A percentile compares a stretch with the other conserved stretches of the same genome.
Conservation (phyloP, 1,139 yeast genomes). For the Hansenula lynferdii region DNA sequence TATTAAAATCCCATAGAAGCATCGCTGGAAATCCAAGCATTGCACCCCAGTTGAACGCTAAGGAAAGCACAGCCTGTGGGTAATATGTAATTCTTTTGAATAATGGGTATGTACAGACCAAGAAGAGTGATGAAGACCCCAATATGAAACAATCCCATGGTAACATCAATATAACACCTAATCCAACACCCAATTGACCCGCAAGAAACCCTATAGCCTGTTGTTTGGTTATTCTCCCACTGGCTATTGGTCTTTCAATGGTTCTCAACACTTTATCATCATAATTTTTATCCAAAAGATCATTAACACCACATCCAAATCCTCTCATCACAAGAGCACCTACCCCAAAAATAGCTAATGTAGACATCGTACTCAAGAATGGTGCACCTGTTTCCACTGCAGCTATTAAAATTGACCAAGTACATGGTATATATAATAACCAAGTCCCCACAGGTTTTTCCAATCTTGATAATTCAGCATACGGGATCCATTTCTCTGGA, state of each 20-base stretch:
- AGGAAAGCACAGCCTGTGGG: slow-evolving; percentile 80
- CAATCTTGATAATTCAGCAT: slow-evolving; percentile 84
- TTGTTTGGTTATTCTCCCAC: slow-evolving; percentile 68
- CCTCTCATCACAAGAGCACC: slow-evolving; percentile 95
- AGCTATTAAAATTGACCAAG: slow-evolving; percentile 61
- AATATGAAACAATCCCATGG: slow-evolving; percentile 80
- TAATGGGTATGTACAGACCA: slow-evolving; percentile 84
- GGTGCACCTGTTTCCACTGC: slow-evolving; percentile 73
- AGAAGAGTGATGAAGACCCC: slow-evolving; percentile 76
- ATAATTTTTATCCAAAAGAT: slow-evolving; percentile 74
- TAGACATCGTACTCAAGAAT: slow-evolving; percentile 50
- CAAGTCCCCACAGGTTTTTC: slow-evolving; percentile 95
- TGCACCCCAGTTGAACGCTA: slow-evolving; percentile 95
- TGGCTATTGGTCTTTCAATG: slow-evolving; percentile 83
- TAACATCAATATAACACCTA: slow-evolving; percentile 63
- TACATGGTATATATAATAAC: slow-evolving; percentile 73
- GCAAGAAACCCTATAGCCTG: slow-evolving; percentile 75
- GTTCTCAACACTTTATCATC: slow-evolving; percentile 88
- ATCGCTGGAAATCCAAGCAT: slow-evolving; percentile 93
- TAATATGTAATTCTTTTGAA: slow-evolving; percentile 93
- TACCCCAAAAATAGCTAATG: slow-evolving; percentile 62
- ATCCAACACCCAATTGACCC: slow-evolving; percentile 70
- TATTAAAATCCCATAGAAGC: slow-evolving; percentile 71
- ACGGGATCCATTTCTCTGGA: slow-evolving; percentile 77
- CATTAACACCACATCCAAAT: slow-evolving; percentile 97